phyloP scores from a whole-genome alignment of 176 grass and related monocot species.

The Musa beccarii region DNA sequence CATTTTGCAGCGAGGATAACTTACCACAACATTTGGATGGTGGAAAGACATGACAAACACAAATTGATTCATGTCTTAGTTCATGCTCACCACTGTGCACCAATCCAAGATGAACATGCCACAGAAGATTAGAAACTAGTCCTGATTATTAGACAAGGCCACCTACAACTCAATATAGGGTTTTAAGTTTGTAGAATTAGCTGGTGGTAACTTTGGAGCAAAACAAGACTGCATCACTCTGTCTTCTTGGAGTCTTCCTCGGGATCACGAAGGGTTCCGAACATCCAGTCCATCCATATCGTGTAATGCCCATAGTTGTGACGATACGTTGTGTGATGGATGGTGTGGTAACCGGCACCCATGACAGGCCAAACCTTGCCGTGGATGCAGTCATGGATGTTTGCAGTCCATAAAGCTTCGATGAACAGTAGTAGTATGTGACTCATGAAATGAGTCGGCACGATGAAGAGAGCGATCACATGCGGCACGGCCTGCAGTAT shows the following conservation, averaged over 20 bases:
- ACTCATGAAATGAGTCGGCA: conserved; percentile 51
- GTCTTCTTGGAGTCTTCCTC: conserved; percentile 39
- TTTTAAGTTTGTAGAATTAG: too few species aligned
- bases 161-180: background rate
- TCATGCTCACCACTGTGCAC: too few species aligned
- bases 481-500: conserved; percentile 73
- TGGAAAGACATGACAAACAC: too few species aligned
- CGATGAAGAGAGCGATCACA: conserved; percentile 57
- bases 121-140: too few species aligned
- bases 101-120: too few species aligned
- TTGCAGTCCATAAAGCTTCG: conserved; percentile 72
- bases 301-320: conserved; percentile 94
- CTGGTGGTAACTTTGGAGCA: too few species aligned
- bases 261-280: conserved; percentile 65
- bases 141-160: too few species aligned
- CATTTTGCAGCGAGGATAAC: too few species aligned
- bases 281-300: conserved; percentile 90
- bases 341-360: conserved; percentile 89
- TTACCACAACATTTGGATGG: too few species aligned
- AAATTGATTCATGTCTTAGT: too few species aligned
- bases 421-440: conserved; percentile 50
- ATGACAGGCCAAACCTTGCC: conserved; percentile 88
- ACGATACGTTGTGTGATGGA: conserved; percentile 84
- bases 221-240: too few species aligned
- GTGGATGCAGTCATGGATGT: conserved; percentile 90